These are phyloP conservation scores for Fusarium coffeatum DNA, from an alignment of 2,329 filamentous ascomycete species.

Conservation along the genomic window DNA sequence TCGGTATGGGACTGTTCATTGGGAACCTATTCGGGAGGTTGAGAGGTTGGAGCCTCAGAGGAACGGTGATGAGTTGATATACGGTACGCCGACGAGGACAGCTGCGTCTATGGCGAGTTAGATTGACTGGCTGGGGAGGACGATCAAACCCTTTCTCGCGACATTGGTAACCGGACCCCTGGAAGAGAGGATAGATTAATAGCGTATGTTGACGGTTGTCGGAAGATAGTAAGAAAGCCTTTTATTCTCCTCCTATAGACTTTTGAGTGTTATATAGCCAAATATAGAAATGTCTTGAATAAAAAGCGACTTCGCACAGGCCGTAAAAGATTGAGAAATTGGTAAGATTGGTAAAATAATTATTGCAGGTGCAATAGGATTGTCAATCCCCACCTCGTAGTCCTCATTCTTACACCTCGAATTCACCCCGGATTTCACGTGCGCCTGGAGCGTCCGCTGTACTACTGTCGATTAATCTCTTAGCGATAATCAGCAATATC, in stretches of 20 bases:
- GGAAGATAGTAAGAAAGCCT: no score
- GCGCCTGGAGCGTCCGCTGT: not conserved
- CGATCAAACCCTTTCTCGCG: no score
- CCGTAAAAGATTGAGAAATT: no score
- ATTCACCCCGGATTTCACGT: not conserved
- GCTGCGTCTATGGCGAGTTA: not conserved
- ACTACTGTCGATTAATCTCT: not conserved
- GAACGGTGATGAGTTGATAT: slow-evolving; percentile 36
- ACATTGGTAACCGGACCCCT: no score
- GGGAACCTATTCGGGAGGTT: slow-evolving; percentile 46
- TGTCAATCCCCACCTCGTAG: no score
- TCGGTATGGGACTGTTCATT: slow-evolving; percentile 51
- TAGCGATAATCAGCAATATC: not conserved
- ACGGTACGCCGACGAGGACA: slow-evolving; percentile 22
- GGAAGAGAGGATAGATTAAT: not conserved
- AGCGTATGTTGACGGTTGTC: not conserved
- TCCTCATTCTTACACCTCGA: not conserved
- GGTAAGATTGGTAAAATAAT: no score
- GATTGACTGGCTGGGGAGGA: not conserved
- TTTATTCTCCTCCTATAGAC: no score
- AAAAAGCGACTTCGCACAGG: not conserved
- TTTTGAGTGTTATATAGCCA: no score
- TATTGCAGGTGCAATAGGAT: no score
- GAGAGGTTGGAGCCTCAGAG: slow-evolving; percentile 42
- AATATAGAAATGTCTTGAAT: no score